Conservation (phyloP, 805 yeast species). For the Metschnikowia proteae region DNA sequence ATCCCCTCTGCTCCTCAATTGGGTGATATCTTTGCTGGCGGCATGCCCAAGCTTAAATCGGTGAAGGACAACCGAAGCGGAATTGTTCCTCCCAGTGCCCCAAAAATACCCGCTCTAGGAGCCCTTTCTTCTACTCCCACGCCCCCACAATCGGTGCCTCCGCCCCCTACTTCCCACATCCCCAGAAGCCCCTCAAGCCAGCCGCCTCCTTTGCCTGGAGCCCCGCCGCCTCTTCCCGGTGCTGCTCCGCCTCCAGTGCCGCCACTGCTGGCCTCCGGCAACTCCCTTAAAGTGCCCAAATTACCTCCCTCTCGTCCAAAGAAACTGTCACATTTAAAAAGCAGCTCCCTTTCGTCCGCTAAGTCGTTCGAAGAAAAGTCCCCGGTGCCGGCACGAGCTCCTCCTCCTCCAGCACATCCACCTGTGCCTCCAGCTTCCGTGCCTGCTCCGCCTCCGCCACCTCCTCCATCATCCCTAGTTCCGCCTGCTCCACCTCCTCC, state of each 20-base stretch:
- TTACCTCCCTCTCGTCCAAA: slow-evolving; percentile 40
- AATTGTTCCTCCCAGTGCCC: slow-evolving; percentile 36
- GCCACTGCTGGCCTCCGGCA: slow-evolving; percentile 12
- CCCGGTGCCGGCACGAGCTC: background rate
- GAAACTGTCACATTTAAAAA: slow-evolving; percentile 34
- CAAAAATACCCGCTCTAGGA: slow-evolving; percentile 28
- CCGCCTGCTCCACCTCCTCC: slow-evolving; percentile 16
- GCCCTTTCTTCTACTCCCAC: slow-evolving; percentile 1
- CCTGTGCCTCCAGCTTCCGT: background rate
- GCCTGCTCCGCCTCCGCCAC: background rate
- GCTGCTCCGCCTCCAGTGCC: slow-evolving; percentile 22
- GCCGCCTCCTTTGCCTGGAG: slow-evolving; percentile 14
- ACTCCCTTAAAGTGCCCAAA: slow-evolving; percentile 23
- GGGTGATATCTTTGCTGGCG: slow-evolving; percentile 73
- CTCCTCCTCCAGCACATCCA: background rate
- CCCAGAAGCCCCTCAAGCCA: slow-evolving; percentile 7
- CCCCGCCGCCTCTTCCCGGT: slow-evolving; percentile 20
- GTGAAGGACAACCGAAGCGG: slow-evolving; percentile 35
- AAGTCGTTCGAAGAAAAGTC: slow-evolving; percentile 13
- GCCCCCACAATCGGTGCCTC: slow-evolving; percentile 10
- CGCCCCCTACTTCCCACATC: slow-evolving; percentile 13
- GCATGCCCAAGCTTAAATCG: slow-evolving; percentile 65
- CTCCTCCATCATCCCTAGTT: slow-evolving; percentile 15
- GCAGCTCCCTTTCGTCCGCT: slow-evolving; percentile 21
- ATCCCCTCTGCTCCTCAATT: slow-evolving; percentile 42